Conservation (phyloP, 306 rosid species). For the Urtica urens region DNA sequence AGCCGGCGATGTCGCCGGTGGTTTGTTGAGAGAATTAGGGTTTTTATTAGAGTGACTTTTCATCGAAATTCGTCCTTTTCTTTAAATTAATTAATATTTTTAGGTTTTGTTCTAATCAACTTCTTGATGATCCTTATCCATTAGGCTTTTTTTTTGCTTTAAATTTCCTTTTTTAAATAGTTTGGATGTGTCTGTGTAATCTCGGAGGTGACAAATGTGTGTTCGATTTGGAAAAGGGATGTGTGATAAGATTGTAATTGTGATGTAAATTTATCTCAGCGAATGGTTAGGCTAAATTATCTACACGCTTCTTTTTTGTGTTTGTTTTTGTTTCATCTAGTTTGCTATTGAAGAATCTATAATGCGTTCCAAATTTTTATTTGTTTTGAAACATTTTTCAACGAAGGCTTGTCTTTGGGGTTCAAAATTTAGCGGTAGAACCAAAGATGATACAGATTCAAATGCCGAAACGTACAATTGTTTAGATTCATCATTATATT, state of each 20-base stretch:
- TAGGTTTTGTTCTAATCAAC: conserved; percentile 2
- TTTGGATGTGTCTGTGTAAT: conserved; percentile 1
- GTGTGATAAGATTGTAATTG: conserved; percentile 20
- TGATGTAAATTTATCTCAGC: conserved; percentile 27
- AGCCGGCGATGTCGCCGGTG: conserved; percentile 34
- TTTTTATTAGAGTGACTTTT: neutral
- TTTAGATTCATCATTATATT: too few species aligned
- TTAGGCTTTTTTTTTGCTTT: neutral
- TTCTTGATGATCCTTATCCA: conserved; percentile 7
- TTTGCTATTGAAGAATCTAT: too few species aligned
- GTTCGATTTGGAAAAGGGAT: conserved; percentile 7
- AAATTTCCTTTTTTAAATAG: neutral
- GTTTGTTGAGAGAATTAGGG: conserved; percentile 26
- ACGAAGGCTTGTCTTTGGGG: too few species aligned
- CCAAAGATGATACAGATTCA: too few species aligned
- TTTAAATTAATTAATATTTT: conserved; percentile 3
- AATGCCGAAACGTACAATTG: too few species aligned
- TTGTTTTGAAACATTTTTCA: too few species aligned
- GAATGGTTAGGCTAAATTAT: conserved; percentile 18
- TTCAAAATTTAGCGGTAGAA: too few species aligned
- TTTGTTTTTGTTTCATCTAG: too few species aligned
- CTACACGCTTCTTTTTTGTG: conserved; percentile 4
- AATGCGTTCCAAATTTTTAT: too few species aligned
- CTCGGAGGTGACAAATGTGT: conserved; percentile 3
- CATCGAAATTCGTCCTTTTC: neutral